Evolutionary conservation across 225 moss, liverwort and hornwort genomes (phyloP), one percentile per base, ranked within the genome.

Genomic region (Pseudoscleropodium purum): DNA sequence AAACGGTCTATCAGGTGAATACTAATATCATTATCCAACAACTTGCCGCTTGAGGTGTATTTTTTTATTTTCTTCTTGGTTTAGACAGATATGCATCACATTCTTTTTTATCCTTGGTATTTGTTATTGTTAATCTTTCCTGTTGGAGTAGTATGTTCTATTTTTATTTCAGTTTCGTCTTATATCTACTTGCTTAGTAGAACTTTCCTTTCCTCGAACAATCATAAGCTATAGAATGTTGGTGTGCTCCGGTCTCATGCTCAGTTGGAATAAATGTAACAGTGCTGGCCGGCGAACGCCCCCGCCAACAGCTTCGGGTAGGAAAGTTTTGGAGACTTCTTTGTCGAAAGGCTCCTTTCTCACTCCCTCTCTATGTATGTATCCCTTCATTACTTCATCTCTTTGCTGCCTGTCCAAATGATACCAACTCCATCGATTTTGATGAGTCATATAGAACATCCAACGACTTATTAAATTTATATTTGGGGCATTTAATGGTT

Each of bases 341-440:
- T 88, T 93, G 88, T 92, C 94, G n/a, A 92, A 93, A 90, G 92
- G 93, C 83, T 95, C 93, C 87, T 95, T 93, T 80, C 93, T 95
- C 43, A 80, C 93, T 84, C 87, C 93, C 56, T 90, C 92, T 54
- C 75, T 84, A 29, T 93, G 94, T 95, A 90, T 93, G 94, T 89
- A 78, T 67, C 73, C 51, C 66, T 91, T 54, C 83, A 37, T 33
- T 67, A 47, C 75, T 26, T 79, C 73, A 86, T 61, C 39, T 88
- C 69, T 66, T 79, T 69, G 30, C 67, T 74, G 57, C 47, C 82
- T 81, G 70, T 88, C 65, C 24, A 49, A 72, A 68, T 68, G 25
- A 82, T 88, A 39, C 69, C 18, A 51, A 45, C 83, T 83, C 27
- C 84, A 19, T 45, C 56, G 26, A 63, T 45, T 70, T 85, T 15